Percentiles rank a stretch among this genome's conserved stretches.
phyloP scores from a whole-genome alignment of 257 asterid species.

The Phtheirospermum japonicum region DNA sequence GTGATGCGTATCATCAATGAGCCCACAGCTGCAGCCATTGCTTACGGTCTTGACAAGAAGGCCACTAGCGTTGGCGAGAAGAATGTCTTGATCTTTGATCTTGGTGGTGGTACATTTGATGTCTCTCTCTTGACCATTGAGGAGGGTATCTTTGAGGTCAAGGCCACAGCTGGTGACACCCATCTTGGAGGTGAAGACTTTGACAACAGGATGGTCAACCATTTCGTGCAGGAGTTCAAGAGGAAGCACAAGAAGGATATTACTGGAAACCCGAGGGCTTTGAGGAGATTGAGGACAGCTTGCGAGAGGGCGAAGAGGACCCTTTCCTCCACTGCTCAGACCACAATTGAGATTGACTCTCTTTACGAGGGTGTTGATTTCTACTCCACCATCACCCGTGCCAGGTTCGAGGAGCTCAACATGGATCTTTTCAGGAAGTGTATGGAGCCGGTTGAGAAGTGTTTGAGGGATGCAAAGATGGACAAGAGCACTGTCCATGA shows the following conservation, averaged over 20 bases:
- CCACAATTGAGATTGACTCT: conserved; percentile 76
- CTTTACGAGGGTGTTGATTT: conserved; percentile 76
- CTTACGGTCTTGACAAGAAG: conserved; percentile 57
- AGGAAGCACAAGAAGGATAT: conserved; percentile 84
- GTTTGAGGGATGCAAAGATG: conserved; percentile 88
- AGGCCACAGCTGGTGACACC: conserved; percentile 66
- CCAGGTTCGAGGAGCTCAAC: conserved; percentile 74
- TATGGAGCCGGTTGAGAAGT: conserved; percentile 86
- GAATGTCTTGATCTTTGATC: conserved; percentile 52
- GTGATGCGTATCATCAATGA: conserved; percentile 51
- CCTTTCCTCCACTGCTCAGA: conserved; percentile 83
- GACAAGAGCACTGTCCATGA: conserved; percentile 73
- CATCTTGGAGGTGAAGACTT: conserved; percentile 61
- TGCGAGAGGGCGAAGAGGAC: conserved; percentile 90
- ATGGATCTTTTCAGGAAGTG: conserved; percentile 82
- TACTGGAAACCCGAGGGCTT: conserved; percentile 63
- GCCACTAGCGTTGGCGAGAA: conserved; percentile 60
- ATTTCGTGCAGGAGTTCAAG: conserved; percentile 79
- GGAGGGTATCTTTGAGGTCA: conserved; percentile 62
- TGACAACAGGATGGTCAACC: conserved; percentile 79
- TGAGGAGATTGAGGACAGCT: conserved; percentile 67
- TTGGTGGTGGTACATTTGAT: conserved; percentile 59
- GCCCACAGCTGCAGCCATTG: conserved; percentile 60
- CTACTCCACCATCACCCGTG: conserved; percentile 76
- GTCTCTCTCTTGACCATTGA: conserved; percentile 58